Evolutionary conservation across 139 green algal species (phyloP), one percentile per base, ranked within the genome.

Genomic region (Micractinium conductrix): DNA sequence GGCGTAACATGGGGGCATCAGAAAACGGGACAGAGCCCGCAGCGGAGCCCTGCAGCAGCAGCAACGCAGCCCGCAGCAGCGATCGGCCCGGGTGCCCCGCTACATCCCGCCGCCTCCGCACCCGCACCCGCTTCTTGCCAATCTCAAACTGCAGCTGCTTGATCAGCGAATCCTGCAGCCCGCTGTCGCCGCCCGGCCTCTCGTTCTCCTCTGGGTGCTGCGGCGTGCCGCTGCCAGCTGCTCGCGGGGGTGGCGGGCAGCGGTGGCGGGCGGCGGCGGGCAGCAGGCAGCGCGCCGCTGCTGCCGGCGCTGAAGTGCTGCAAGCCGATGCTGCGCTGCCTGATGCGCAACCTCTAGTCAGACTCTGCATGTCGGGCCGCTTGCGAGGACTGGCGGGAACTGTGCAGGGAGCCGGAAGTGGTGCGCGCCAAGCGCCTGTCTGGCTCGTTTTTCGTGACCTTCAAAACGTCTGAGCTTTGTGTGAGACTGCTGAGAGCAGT

Each of bases 91-190:
- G 6, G 62, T 40, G 6, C 10, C 62, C 72, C 48, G 48, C 72
- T 30, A 10, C 48, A 3, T 33, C 53, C 28, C 53, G 4, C 19
- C 40, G 7, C 65, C 8, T 1, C 3, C 24, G 2, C 21, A 0
- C 6, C 17, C 68, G 80, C 69, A 92, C 87, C 65, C 90, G 82
- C 67, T 91, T 89, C 79, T 92, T 87, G 7, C 79, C 89, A 48
- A 93, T 93, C 74, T 93, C 87, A 44, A 92, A 70, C 69, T 88
- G 71, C 28, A 93, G 80, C 55, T 90, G 80, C 45, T 89, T 69
- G 9, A 91, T 74, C 14, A 92, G 83, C 16, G 43, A 72, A 19
- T 93, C 86, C 53, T 92, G 89, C 63, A 89, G 40, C 76, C 62
- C 62, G 76, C 76, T 82, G 40, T 82, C 45, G 0, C 78, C 48